These are phyloP conservation scores for Sugiyamaella qingdaonensis DNA, from an alignment of 805 yeast genomes.

Conservation along the genomic window DNA sequence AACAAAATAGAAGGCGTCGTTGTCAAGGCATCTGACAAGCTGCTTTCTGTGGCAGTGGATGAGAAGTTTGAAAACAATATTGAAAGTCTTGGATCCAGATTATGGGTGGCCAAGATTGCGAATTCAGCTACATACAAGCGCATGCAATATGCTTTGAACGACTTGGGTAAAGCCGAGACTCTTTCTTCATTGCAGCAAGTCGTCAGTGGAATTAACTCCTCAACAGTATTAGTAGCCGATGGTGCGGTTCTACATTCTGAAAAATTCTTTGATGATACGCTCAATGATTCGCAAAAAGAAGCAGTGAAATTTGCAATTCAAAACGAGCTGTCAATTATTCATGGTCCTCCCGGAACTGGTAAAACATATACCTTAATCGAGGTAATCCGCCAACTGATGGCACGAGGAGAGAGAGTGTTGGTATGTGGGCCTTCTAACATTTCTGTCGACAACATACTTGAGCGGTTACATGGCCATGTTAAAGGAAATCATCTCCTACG, in stretches of 20 bases:
- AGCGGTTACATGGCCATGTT: slow-evolving; percentile 51
- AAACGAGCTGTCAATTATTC: slow-evolving; percentile 52
- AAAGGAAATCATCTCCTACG: slow-evolving; percentile 57
- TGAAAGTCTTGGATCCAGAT: slow-evolving; percentile 40
- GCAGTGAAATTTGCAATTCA: slow-evolving; percentile 67
- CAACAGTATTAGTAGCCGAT: slow-evolving; percentile 25
- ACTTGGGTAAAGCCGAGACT: slow-evolving; percentile 48
- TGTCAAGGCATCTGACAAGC: slow-evolving; percentile 44
- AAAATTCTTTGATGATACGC: slow-evolving; percentile 39
- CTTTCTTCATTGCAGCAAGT: slow-evolving; percentile 40
- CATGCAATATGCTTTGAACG: slow-evolving; percentile 73
- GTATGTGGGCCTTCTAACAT: slow-evolving; percentile 95
- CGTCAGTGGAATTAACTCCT: slow-evolving; percentile 43
- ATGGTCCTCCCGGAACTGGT: slow-evolving; percentile 84
- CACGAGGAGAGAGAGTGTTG: slow-evolving; percentile 52
- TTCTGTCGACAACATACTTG: slow-evolving; percentile 86
- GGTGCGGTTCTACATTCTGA: background rate
- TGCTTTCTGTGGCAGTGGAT: slow-evolving; percentile 57
- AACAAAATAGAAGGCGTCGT: slow-evolving; percentile 60
- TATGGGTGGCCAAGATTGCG: slow-evolving; percentile 65
- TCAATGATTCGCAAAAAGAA: slow-evolving; percentile 66
- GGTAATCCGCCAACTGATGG: slow-evolving; percentile 65
- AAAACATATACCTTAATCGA: slow-evolving; percentile 84
- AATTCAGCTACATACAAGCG: slow-evolving; percentile 38
- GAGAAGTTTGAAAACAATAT: slow-evolving; percentile 53